Conservation (phyloP, 225 moss, liverwort and hornwort genomes). For the Physcomitrium patens region DNA sequence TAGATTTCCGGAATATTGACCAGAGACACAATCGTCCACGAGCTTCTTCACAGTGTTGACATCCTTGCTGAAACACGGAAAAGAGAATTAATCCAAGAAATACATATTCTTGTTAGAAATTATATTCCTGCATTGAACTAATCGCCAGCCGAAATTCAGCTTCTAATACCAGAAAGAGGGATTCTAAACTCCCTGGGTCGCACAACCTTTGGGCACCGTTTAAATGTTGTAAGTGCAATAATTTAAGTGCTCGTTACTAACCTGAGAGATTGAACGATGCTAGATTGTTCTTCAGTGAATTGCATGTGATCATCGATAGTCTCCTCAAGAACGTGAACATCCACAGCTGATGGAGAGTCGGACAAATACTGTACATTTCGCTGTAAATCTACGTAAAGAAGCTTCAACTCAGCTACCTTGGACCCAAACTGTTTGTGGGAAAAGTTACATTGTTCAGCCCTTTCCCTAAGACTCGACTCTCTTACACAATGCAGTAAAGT, state of each 20-base stretch:
- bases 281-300: slow-evolving; percentile 84
- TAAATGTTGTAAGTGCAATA: not conserved
- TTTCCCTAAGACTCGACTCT: slow-evolving; percentile 79
- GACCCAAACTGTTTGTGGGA: slow-evolving; percentile 82
- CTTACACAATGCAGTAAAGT: slow-evolving; percentile 89
- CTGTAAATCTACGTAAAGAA: slow-evolving; percentile 73
- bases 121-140: not conserved
- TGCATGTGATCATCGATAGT: slow-evolving; percentile 76
- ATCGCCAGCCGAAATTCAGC: not conserved
- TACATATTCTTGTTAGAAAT: not conserved
- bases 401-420: slow-evolving; percentile 85
- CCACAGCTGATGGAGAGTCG: slow-evolving; percentile 68
- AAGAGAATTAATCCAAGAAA: not conserved
- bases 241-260: slow-evolving; percentile 17
- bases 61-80: slow-evolving; percentile 74
- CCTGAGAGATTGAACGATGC: slow-evolving; percentile 92
- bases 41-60: slow-evolving; percentile 96
- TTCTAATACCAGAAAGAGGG: too few relatives aligned
- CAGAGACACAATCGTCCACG: slow-evolving; percentile 91
- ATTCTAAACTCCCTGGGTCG: not conserved
- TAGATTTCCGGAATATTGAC: slow-evolving; percentile 78
- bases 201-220: not conserved
- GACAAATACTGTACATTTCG: slow-evolving; percentile 86
- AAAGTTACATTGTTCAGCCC: slow-evolving; percentile 87
- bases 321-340: slow-evolving; percentile 78